Conservation (phyloP, 2,329 filamentous ascomycete species). For the Botryotinia calthae region DNA sequence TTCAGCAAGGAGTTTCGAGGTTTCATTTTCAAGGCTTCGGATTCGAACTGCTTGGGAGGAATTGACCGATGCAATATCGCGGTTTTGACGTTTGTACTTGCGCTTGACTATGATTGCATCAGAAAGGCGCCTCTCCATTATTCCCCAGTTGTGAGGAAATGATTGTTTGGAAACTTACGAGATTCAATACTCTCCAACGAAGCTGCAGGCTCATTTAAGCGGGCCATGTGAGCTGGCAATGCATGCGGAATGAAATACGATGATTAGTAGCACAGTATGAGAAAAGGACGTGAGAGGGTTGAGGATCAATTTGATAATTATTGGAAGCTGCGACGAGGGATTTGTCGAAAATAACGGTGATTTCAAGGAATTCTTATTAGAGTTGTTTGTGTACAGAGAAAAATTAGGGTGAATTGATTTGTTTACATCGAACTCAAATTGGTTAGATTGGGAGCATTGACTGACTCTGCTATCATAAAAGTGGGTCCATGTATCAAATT, state of each 20-base stretch:
- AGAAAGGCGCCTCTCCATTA: slow-evolving; percentile 14
- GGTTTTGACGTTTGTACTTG: slow-evolving; percentile 78
- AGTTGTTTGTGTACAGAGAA: slow-evolving; percentile 16
- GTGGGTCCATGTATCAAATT: neutral
- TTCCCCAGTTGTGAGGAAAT: neutral
- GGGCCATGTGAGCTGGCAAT: slow-evolving; percentile 58
- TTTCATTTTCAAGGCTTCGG: slow-evolving; percentile 72
- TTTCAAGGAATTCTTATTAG: neutral
- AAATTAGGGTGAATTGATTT: slow-evolving; percentile 21
- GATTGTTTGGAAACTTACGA: slow-evolving; percentile 50
- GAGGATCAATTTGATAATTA: neutral
- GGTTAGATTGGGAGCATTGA: slow-evolving; percentile 16
- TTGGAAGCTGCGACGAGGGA: slow-evolving; percentile 9
- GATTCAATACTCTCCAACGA: slow-evolving; percentile 69
- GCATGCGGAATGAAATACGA: slow-evolving; percentile 32
- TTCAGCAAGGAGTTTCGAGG: slow-evolving; percentile 71
- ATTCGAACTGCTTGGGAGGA: slow-evolving; percentile 75
- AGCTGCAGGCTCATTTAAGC: slow-evolving; percentile 72
- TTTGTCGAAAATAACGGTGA: neutral
- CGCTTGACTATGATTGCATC: slow-evolving; percentile 60
- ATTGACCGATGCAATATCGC: slow-evolving; percentile 77
- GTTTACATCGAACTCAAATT: slow-evolving; percentile 36
- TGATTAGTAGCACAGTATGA: neutral
- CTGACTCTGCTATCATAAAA: slow-evolving; percentile 9
- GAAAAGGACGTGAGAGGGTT: neutral